Evolutionary conservation across 257 asterid species (phyloP), one percentile per base, ranked within the genome.

Genomic region (Striga asiatica): DNA sequence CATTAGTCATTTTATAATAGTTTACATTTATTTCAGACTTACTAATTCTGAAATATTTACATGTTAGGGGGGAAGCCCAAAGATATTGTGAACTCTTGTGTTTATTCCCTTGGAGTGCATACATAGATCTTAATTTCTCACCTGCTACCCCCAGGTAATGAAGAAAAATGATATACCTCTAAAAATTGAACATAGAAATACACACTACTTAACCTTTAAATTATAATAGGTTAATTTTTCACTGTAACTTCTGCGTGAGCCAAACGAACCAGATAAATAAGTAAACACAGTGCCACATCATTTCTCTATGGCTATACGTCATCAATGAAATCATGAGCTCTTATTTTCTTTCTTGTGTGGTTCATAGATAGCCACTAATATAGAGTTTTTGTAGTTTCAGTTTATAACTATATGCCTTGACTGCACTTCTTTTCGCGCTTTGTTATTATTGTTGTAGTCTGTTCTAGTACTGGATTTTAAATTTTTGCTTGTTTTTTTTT

Each of bases 401-500:
- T 34, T 38, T 38, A 50, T 31, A 47, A 18, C 18, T 52, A 7
- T 29, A 12, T 56, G 49, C 58, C 46, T 68, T 42, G 12, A 29
- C 14, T 57, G 9, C 29, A 20, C 29, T 61, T 47, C 35, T 16
- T 14, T 56, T 60, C 29, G 46, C 43, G 54, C 54, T 48, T 45
- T 5, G 7, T 41, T 42, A 8, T 56, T 47, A 21, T 13, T 39
- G 54, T 62, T 46, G 39, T 41, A 56, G 41, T 60, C 53, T 54
- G n/a, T 63, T 68, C 70, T 72, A 54, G 62, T 60, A 24, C 38
- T 29, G 22, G 42, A 49, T 47, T 38, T 13, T 65, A 14, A 52
- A 25, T 41, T 43, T 3, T 19, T 57, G 31, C 29, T 47, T 67
- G 51, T 50, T 56, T 64, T 50, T 53, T 24, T 37, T 39, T 39